Evolutionary conservation across 768 basidiomycete genomes (phyloP).

Genomic region (Russula ochroleuca): DNA sequence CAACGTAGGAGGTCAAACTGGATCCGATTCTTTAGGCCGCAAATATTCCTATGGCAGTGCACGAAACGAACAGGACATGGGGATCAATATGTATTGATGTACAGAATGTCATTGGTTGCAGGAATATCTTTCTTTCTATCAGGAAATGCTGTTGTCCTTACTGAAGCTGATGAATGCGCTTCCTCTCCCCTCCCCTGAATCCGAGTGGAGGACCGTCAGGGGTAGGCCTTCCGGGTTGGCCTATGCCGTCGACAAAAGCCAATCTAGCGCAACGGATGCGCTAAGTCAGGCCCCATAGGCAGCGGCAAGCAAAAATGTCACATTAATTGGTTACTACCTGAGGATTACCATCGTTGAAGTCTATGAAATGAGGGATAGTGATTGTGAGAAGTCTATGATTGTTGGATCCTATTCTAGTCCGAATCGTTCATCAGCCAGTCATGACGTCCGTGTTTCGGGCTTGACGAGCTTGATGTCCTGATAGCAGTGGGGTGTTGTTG

Average conservation of each 20-base stretch:
- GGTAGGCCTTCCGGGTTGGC: conserved; percentile 33
- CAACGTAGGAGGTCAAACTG: conserved; percentile 56
- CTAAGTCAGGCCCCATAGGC: neutral
- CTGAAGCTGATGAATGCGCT: conserved; percentile 69
- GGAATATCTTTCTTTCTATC: conserved; percentile 77
- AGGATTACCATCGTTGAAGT: neutral
- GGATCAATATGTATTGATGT: conserved; percentile 73
- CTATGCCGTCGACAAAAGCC: neutral
- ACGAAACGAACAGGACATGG: conserved; percentile 78
- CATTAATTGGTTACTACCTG: conserved; percentile 1
- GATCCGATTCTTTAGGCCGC: conserved; percentile 49
- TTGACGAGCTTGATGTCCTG: neutral
- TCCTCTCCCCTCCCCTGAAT: conserved; percentile 54
- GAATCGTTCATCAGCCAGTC: conserved; percentile 24
- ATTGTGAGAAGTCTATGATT: neutral
- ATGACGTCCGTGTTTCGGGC: conserved; percentile 10
- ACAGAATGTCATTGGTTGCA: conserved; percentile 56
- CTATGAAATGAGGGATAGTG: neutral
- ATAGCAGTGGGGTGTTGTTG: neutral
- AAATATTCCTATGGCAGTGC: conserved; percentile 77
- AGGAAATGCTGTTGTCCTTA: conserved; percentile 84
- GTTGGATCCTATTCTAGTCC: conserved; percentile 11
- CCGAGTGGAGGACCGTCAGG: conserved; percentile 54
- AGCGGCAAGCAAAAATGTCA: neutral
- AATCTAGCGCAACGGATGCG: conserved; percentile 6